Evolutionary conservation across 768 basidiomycete species (phyloP), one percentile per base, ranked within the genome.

Genomic region (Ramaria rubella): DNA sequence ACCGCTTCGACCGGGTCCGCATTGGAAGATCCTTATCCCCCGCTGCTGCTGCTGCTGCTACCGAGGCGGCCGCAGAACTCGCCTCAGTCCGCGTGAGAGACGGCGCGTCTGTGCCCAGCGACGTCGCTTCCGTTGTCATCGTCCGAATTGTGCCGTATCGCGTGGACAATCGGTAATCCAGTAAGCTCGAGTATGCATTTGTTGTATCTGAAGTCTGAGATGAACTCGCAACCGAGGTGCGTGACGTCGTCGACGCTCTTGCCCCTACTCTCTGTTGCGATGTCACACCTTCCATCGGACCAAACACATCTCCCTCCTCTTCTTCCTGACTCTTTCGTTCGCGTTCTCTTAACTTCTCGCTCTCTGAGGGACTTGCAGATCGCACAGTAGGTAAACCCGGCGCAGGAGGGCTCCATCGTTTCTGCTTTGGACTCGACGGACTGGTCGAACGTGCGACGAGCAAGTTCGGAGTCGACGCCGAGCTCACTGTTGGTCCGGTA

Each of bases 61-160:
- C 49, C 30, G 19, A n/a, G 33, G 43, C 43, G 21, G 78, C 78
- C 52, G 84, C 73, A 31, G 70, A 68, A 60, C 75, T 83, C 15
- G 80, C 87, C 63, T 89, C 86, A n/a, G 83, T 75, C 31, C 77
- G 75, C 21, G 78, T 78, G 52, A 87, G 72, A 9, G 86, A 86
- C 5, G 85, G 83, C 14, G 74, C 71, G 63, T 88, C 89, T 38
- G 73, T 72, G 1, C 67, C 67, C 36, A 78, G 68, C 36, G 86
- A 87, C 19, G 89, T 92, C 58, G 85, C 76, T 60, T 90, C 89
- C 29, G 90, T 92, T 30, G 83, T 89, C 58, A 85, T 74, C n/a
- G 90, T 90, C 63, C 87, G 77, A 59, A 91, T 81, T 11, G 90
- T 92, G 40, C 83, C 87, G 68, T 82, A 91, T 51, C 61, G 52